Conservation (phyloP, 2,329 filamentous ascomycete species). For the Nakataea oryzae region DNA sequence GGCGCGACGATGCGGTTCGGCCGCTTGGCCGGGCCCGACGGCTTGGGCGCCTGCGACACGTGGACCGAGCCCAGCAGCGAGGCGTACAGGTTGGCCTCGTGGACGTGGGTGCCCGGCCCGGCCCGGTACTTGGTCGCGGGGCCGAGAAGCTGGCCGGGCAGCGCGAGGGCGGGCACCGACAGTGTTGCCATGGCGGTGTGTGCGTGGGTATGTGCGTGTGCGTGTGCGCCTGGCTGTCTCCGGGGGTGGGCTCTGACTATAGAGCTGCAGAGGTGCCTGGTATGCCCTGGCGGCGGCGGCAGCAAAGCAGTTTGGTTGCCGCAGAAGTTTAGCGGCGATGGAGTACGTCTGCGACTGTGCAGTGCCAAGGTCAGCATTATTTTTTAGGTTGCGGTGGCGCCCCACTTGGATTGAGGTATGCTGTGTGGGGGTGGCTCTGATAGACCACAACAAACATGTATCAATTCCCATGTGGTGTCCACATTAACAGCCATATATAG, state of each 20-base stretch:
- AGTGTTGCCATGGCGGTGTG: constrained; percentile 9
- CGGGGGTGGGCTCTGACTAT: background rate
- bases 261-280: background rate
- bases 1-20: constrained; percentile 40
- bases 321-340: background rate
- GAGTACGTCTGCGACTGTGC: no score
- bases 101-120: constrained; percentile 76
- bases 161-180: constrained; percentile 41
- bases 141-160: constrained; percentile 77
- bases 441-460: no score
- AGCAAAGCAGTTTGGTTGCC: background rate
- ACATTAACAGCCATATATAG: no score
- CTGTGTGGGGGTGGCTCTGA: no score
- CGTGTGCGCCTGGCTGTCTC: background rate
- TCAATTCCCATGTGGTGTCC: no score
- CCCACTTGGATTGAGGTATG: no score
- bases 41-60: constrained; percentile 35
- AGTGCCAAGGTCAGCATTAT: no score
- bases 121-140: constrained; percentile 54
- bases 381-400: no score
- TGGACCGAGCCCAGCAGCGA: constrained; percentile 69
- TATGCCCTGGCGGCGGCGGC: background rate
- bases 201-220: no score
- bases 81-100: constrained; percentile 64
- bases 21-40: constrained; percentile 44